Percentiles rank a stretch among this genome's conserved stretches.
Conservation (phyloP, 768 basidiomycete genomes). For the Phanerochaete carnosa region DNA sequence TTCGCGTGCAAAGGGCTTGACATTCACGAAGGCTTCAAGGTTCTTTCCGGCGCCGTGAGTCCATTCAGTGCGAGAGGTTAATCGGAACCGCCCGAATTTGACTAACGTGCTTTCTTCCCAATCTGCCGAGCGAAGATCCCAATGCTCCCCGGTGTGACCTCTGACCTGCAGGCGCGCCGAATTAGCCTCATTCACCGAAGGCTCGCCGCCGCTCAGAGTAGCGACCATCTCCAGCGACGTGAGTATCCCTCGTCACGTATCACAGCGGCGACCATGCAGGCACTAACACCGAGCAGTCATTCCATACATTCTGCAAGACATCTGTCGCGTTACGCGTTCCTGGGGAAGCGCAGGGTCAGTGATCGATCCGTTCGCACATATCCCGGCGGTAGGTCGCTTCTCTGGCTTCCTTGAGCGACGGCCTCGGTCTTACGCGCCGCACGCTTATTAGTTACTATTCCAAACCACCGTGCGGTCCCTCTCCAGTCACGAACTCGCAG, state of each 20-base stretch:
- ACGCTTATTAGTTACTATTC: constrained; percentile 48
- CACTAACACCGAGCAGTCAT: constrained; percentile 46
- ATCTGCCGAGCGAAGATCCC: constrained; percentile 51
- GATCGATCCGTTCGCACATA: constrained; percentile 70
- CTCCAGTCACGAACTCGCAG: constrained; percentile 65
- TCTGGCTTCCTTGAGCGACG: constrained; percentile 6
- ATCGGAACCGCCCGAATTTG: constrained; percentile 11
- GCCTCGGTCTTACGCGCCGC: not conserved
- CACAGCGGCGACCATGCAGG: not conserved
- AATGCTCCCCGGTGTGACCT: constrained; percentile 72
- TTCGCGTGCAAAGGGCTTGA: constrained; percentile 70
- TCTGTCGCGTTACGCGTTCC: constrained; percentile 52
- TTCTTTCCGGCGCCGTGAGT: constrained; percentile 75
- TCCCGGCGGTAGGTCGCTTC: constrained; percentile 37
- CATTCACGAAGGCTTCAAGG: constrained; percentile 76
- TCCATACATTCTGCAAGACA: constrained; percentile 62
- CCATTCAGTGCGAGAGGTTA: not conserved
- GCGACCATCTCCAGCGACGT: constrained; percentile 59
- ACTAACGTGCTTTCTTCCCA: constrained; percentile 14
- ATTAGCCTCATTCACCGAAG: constrained; percentile 71
- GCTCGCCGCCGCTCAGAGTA: constrained; percentile 58
- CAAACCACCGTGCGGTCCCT: constrained; percentile 70
- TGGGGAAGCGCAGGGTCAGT: constrained; percentile 59
- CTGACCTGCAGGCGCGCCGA: constrained; percentile 58
- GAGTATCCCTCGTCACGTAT: constrained; percentile 29